Percentiles rank a stretch among this genome's conserved stretches.
These are phyloP conservation scores for Pecoramyces ruminantium DNA, from an alignment of 192 early-diverging fungal genomes.

Conservation along the genomic window DNA sequence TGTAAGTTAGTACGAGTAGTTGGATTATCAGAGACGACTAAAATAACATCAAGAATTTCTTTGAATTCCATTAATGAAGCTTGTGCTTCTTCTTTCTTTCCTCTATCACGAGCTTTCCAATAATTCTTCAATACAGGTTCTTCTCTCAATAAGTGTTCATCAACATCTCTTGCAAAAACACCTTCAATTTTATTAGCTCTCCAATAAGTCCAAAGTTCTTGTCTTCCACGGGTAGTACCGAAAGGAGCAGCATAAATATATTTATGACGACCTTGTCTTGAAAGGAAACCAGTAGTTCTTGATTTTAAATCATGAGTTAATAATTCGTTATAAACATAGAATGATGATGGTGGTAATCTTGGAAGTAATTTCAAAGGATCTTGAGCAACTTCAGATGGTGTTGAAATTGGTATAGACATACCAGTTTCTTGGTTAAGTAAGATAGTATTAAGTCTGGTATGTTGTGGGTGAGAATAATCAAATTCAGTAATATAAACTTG, in stretches of 20 bases:
- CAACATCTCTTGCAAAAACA: conserved; percentile 19
- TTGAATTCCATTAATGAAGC: conserved; percentile 8
- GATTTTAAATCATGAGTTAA: background rate
- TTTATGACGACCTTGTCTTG: background rate
- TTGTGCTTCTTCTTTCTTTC: conserved; percentile 8
- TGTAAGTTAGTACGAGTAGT: conserved; percentile 13
- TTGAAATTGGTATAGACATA: conserved; percentile 5
- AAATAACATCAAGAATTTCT: conserved; percentile 3
- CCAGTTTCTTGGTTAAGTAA: background rate
- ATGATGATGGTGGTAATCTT: background rate
- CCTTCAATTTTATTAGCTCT: conserved; percentile 15
- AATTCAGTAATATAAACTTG: conserved; percentile 4
- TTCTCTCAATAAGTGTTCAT: conserved; percentile 18
- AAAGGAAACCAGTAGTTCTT: background rate
- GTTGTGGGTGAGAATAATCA: conserved; percentile 26
- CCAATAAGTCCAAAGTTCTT: conserved; percentile 20
- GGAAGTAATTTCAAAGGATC: background rate
- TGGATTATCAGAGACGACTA: conserved; percentile 15
- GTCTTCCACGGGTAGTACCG: conserved; percentile 10
- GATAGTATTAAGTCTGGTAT: conserved; percentile 7
- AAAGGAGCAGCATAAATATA: conserved; percentile 1
- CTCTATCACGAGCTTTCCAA: conserved; percentile 15
- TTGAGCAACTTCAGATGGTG: background rate
- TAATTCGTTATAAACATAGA: background rate
- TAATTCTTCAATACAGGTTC: conserved; percentile 14